Base-by-base conservation (phyloP, 164 flowering plant genomes). In the Umbilicus rupestris region DNA sequence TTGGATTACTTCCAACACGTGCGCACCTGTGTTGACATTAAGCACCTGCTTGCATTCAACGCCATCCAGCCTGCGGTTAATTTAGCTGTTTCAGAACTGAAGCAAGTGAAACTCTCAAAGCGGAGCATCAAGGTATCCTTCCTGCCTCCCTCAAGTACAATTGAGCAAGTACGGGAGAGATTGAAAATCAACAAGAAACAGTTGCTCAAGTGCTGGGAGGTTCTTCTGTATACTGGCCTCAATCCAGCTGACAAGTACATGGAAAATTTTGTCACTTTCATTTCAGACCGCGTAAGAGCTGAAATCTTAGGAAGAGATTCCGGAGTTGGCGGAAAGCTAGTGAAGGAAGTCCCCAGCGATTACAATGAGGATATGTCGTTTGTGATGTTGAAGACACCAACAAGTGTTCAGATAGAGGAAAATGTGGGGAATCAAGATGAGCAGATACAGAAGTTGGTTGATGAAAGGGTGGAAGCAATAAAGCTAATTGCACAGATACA, bases 131-230 rank as follows among this genome's bases (percentile, higher is more conserved):
- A 65, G 2, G 75, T 77, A 58, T 73, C 74, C 15, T 77, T 78
- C 29, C 64, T 71, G 26, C 99, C 99, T 30, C 90, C 90, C 16
- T 33, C 63, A 0, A 68, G 49, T 50, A 74, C 71, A 2, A 73
- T 79, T 22, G 96, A 90, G 69, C 78, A 83, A 37, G 97, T 81
- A 31, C 73, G 92, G 65, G 79, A 77, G 71, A 70, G 59, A 39
- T 73, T 90, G 69, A 92, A 92, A 72, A 92, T 92, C 64, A 91
- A 79, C 85, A 89, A 82, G 79, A 92, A 85, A 72, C 99, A 95
- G 70, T 86, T 92, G 72, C 76, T 80, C 7, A 85, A 82, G 52
- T 95, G 99, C 66, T 92, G 99, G 99, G 97, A 95, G 78, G 74
- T 95, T 73, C 84, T 95, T 46, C 73, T 95, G 44, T 92, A 87